Evolutionary conservation across 2,329 filamentous ascomycete genomes (phyloP).

Genomic region (Cytospora piceicola): DNA sequence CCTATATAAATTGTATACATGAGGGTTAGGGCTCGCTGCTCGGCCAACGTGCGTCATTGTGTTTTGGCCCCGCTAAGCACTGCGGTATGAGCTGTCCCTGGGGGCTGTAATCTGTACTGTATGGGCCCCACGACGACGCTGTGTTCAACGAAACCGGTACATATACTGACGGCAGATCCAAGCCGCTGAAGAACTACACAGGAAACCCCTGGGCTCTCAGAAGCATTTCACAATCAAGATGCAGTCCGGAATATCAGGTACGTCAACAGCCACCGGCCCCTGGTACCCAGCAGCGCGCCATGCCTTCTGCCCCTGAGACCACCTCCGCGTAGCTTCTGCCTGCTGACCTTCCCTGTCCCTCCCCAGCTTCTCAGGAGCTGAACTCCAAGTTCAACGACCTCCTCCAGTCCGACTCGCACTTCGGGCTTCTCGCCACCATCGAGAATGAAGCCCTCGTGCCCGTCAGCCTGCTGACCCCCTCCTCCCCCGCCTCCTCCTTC

Average conservation of each 20-base stretch:
- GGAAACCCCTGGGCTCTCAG: not conserved
- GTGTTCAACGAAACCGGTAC: not conserved
- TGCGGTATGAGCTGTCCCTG: not conserved
- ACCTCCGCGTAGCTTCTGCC: not conserved
- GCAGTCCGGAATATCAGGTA: constrained; percentile 32
- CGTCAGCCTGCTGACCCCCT: constrained; percentile 55
- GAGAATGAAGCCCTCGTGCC: constrained; percentile 69
- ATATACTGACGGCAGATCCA: not conserved
- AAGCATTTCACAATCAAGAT: constrained; percentile 16
- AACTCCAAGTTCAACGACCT: constrained; percentile 72
- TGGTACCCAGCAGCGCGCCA: not conserved
- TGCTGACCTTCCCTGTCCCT: not conserved
- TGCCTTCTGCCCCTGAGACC: not conserved
- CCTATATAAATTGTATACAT: not conserved
- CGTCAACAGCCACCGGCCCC: not conserved
- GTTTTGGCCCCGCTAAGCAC: not conserved
- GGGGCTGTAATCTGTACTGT: not conserved
- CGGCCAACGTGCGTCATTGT: not conserved
- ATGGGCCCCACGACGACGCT: not conserved
- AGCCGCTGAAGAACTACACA: constrained; percentile 5
- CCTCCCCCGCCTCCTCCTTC: constrained; percentile 61
- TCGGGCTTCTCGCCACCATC: constrained; percentile 75
- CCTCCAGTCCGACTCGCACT: constrained; percentile 62
- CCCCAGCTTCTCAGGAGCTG: constrained; percentile 75
- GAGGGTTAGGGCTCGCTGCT: not conserved